These are phyloP conservation scores for Monosporozyma solicola DNA, from an alignment of 805 yeast species.

Conservation along the genomic window DNA sequence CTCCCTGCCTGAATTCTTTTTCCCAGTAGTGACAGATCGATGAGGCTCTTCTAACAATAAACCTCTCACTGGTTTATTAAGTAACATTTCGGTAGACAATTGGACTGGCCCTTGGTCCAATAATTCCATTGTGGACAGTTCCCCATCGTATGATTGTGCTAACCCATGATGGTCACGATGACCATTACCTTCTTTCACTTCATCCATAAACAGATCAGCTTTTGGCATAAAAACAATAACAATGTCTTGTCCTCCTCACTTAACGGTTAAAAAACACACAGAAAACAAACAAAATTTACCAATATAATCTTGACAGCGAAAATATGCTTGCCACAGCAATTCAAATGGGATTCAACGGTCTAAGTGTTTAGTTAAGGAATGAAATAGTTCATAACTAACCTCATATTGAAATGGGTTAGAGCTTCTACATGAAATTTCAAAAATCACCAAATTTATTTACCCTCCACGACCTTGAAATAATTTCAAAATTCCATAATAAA, in stretches of 20 bases:
- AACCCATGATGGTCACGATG: neutral
- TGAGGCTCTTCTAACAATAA: neutral
- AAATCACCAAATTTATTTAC: neutral
- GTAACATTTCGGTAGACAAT: neutral
- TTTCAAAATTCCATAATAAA: neutral
- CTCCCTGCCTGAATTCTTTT: neutral
- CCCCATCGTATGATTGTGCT: neutral
- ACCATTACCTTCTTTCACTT: neutral
- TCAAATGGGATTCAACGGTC: neutral
- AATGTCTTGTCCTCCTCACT: neutral
- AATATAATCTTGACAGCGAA: neutral
- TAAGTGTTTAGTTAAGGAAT: neutral
- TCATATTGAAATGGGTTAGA: neutral
- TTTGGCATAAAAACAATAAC: neutral
- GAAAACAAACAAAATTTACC: neutral
- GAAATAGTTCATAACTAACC: neutral
- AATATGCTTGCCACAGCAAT: neutral
- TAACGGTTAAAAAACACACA: neutral
- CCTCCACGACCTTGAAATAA: neutral
- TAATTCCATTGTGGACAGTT: slow-evolving; percentile 1
- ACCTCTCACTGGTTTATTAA: neutral
- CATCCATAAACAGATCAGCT: neutral
- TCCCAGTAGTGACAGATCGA: neutral
- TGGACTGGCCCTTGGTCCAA: neutral
- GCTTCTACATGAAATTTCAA: neutral